Base-by-base conservation (phyloP, 2,329 filamentous ascomycete species). In the Aureobasidium sp. region DNA sequence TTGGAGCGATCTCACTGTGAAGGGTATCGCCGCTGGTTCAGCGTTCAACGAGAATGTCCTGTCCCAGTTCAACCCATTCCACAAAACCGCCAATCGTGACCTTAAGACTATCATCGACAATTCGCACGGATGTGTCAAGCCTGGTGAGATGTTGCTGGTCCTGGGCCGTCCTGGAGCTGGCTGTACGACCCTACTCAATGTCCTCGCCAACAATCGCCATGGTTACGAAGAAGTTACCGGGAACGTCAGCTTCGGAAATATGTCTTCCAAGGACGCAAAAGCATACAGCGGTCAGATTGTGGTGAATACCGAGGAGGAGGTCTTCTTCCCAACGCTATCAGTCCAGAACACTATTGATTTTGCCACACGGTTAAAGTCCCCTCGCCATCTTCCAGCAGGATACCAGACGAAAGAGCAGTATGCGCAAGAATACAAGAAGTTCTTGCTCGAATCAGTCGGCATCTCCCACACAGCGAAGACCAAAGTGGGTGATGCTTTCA, bases 401-500 rank as follows among this genome's bases (percentile, higher is more conserved):
- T 39, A 1, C 15, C 9, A 27, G 22, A 27, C 33, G 3, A 2
- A 11, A 11, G 22, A 40, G 12, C 85, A 88, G 17, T 93, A 93
- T 78, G 92, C 92, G 77, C 81, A 88, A 53, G 85, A 85, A 67
- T n/a, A 95, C 62, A 78, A 92, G 63, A 81, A 84, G n/a, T 83
- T 87, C 69, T 79, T 96, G 63, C 79, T 96, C 58, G 90, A 90
- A 70, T 94, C 95, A 89, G 95, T 96, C 79, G 94, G 93, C 71
- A 96, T 96, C 60, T 88, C 91, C 72, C 91, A 96, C 73, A 95
- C 91, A 0, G 82, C 85, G 60, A 83, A 92, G 71, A 97, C 92
- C 0, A 85, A 93, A 33, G 91, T 96, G 31, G 92, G 92, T 9
- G 88, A 94, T 65, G 83, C 85, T 0, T 91, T 93, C 65, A 82